phyloP scores from a whole-genome alignment of 768 basidiomycete species.

The Lactarius trivialis region DNA sequence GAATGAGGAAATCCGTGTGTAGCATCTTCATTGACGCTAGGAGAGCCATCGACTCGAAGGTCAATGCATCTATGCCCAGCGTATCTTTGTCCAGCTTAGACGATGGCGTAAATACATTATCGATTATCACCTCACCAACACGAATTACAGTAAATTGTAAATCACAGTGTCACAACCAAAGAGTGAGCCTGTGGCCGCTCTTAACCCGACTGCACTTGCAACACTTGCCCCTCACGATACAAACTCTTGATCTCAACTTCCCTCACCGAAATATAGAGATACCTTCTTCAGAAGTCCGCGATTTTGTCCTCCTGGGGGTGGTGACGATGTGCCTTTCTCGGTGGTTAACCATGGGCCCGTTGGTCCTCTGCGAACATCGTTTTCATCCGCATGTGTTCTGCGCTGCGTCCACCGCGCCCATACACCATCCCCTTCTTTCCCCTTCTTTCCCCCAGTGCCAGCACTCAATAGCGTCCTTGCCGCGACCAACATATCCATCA shows the following conservation, averaged over 20 bases:
- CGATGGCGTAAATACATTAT: background rate
- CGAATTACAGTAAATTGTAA: background rate
- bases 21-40: background rate
- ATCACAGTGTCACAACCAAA: background rate
- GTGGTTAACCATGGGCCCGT: background rate
- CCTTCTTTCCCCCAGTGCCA: slow-evolving; percentile 13
- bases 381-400: slow-evolving; percentile 11
- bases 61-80: background rate
- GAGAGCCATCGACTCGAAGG: background rate
- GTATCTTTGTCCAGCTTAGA: background rate
- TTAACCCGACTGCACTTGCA: background rate
- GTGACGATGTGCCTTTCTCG: slow-evolving; percentile 7
- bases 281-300: slow-evolving; percentile 22
- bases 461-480: slow-evolving; percentile 16
- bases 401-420: slow-evolving; percentile 21
- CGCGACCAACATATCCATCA: slow-evolving; percentile 21
- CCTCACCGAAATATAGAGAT: slow-evolving; percentile 23
- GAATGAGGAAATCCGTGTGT: background rate
- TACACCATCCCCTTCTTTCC: slow-evolving; percentile 6
- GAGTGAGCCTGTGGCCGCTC: background rate
- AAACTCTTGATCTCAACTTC: slow-evolving; percentile 6
- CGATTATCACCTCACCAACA: background rate
- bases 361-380: slow-evolving; percentile 14
- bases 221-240: background rate
- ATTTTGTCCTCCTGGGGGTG: slow-evolving; percentile 14